Evolutionary conservation across 306 rosid species (phyloP), one percentile per base, ranked within the genome.

Genomic region (Dryas drummondii): DNA sequence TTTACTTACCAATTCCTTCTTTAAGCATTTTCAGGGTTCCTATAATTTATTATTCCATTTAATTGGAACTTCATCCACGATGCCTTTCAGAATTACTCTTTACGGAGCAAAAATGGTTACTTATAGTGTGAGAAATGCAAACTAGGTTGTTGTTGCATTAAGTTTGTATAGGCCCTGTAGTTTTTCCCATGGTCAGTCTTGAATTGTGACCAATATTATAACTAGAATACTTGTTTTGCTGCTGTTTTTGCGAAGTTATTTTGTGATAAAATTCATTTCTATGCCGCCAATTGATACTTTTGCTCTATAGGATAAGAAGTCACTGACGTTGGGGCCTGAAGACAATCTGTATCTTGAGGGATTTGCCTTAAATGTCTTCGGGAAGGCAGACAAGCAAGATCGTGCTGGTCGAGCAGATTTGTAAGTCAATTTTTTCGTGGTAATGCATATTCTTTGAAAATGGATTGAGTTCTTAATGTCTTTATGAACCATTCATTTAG

Each of bases 381-480:
- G 75, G 4, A 96, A 89, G 83, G 99, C 99, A 66, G 99, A 96
- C 84, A 96, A 96, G 88, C 98, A 96, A 81, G 99, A 96, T 79
- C 98, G 88, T 79, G 91, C 97, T 55, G 97, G 97, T 48, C 88
- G 96, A 82, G 91, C 98, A 19, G 99, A 96, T 83, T 80, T 96
- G 99, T 96, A 84, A 37, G 92, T 44, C 74, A 42, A 13, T 49
- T 62, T 56, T 48, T 74, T 69, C 57, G 49, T 52, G 19, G 13
- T 8, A 26, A 27, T 77, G 75, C 72, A 48, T 44, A 32, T 51
- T 6, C 17, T 66, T n/a, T 27, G 41, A 13, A 66, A 42, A 15
- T 47, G 15, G 27, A 8, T 44, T 22, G 46, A 65, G 7, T 5
- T 65, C 17, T 37, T 58, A 7, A 7, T 73, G 66, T 9, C 46